Conservation (phyloP, 495 filamentous ascomycete genomes). For the Collariella sp. region DNA sequence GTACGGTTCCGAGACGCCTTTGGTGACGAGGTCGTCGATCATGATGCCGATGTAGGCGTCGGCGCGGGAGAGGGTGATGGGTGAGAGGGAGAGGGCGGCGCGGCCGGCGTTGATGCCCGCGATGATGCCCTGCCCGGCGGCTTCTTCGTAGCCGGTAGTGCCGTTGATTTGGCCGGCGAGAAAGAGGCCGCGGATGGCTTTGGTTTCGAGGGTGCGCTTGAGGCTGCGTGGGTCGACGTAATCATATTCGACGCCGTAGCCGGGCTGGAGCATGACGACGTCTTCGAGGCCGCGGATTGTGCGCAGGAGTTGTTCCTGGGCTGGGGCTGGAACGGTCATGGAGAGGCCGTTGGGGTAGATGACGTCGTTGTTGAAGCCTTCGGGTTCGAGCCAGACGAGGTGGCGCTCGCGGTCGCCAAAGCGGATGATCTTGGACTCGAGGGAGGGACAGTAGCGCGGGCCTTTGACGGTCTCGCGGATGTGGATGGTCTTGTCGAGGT, state of each 20-base stretch:
- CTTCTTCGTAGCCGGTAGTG: slow-evolving; percentile 96
- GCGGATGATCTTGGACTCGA: slow-evolving; percentile 89
- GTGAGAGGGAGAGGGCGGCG: slow-evolving; percentile 52
- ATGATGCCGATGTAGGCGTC: slow-evolving; percentile 97
- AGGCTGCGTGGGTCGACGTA: slow-evolving; percentile 92
- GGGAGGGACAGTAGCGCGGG: slow-evolving; percentile 87
- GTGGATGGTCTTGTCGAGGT: slow-evolving; percentile 88
- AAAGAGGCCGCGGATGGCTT: slow-evolving; percentile 80
- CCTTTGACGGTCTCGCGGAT: slow-evolving; percentile 94
- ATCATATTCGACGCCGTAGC: slow-evolving; percentile 98
- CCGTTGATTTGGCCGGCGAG: slow-evolving; percentile 97
- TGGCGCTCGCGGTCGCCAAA: slow-evolving; percentile 73
- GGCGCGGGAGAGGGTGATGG: slow-evolving; percentile 63
- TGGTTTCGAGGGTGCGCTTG: slow-evolving; percentile 83
- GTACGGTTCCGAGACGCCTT: slow-evolving; percentile 94
- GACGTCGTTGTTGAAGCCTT: slow-evolving; percentile 83
- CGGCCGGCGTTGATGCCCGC: slow-evolving; percentile 91
- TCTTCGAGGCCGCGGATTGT: slow-evolving; percentile 83
- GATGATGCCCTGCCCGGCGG: slow-evolving; percentile 84
- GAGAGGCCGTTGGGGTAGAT: slow-evolving; percentile 96
- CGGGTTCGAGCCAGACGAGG: slow-evolving; percentile 92
- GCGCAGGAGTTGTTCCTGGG: slow-evolving; percentile 73
- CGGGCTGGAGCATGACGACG: slow-evolving; percentile 87
- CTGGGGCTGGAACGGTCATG: slow-evolving; percentile 86
- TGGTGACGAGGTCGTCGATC: slow-evolving; percentile 97